Evolutionary conservation across 345 rosid genomes (phyloP), one percentile per base, ranked within the genome.

Genomic region (Turnera subulata): DNA sequence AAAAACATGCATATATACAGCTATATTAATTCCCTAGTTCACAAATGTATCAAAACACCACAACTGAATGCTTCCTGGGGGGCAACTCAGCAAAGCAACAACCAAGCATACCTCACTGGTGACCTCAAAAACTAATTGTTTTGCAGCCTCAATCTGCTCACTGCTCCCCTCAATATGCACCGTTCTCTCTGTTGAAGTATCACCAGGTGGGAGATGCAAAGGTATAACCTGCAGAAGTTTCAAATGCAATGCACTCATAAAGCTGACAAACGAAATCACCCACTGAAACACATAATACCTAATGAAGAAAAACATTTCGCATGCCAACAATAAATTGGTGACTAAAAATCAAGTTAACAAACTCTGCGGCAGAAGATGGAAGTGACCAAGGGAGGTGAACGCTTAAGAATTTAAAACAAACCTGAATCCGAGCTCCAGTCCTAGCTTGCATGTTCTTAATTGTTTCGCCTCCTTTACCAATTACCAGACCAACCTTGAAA

Each of bases 401-500:
- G 17, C 37, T 11, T 29, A 39, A 24, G 20, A 47, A 8, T 51
- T 12, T 2, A 29, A 44, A 60, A 65, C 62, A 56, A 56, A 94
- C 99, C 99, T 94, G 99, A 66, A 94, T 82, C n/a, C 97, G 88
- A 68, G 99, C 99, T 55, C 95, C 95, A 63, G 86, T 75, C 55
- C 82, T 78, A 26, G 86, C 85, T 84, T 94, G 99, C 95, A 94
- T 88, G 67, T 76, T 85, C 86, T 94, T 94, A 58, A 94, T 94
- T 21, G 96, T 82, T 49, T 94, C 99, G 16, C 99, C 99, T 55
- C 99, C 97, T 86, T 94, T 94, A 58, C 99, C 99, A 75, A 94
- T 94, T 24, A 94, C 97, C 71, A 94, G 66, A 67, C 99, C 99
- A 77, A 94, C 99, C 99, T 94, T 84, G 65, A 61, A 75, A 51